Base-by-base conservation (phyloP, 805 yeast genomes). In the Saccharomycopsis olivae region DNA sequence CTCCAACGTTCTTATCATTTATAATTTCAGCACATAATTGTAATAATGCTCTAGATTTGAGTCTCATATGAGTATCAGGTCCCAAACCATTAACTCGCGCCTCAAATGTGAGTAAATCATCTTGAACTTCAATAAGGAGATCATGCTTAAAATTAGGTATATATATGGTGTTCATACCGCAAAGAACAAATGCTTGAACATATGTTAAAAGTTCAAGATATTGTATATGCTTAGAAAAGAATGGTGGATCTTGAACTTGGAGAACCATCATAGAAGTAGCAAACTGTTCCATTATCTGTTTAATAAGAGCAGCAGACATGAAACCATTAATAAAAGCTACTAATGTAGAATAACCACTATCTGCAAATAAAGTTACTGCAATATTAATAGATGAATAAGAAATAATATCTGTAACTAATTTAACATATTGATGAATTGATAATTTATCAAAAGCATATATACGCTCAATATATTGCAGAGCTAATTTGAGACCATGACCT, bases 91-190 rank as follows among this genome's bases (percentile, higher is more conserved):
- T 14, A 9, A 28, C 16, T 10, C 6, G n/a, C 6, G 6, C 6
- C n/a, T 28, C 31, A 28, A 28, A 28, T 9, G 8, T n/a, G 5
- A 13, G 24, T 11, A 35, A 10, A 23, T 40, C 43, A 5, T 31
- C 11, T 8, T 29, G n/a, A 5, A 40, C 25, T 20, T 40, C 43
- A 4, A 3, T 11, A 3, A 40, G 15, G 4, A 36, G n/a, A 25
- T 30, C 43, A 15, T 10, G 5, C 5, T 31, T 36, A 16, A 37
- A 29, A 16, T 40, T 40, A 4, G 43, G 39, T 23, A 36, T 29
- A 20, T 30, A 36, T 4, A 40, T 20, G 14, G 36, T 17, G 25
- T 16, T 24, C 10, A 36, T 35, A 24, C 24, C 20, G 13, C 19
- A 5, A 5, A 29, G 29, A n/a, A 21, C 15, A 20, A 35, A 40